Conservation (phyloP, 2,329 filamentous ascomycete genomes). For the Hypoxylon sp. region DNA sequence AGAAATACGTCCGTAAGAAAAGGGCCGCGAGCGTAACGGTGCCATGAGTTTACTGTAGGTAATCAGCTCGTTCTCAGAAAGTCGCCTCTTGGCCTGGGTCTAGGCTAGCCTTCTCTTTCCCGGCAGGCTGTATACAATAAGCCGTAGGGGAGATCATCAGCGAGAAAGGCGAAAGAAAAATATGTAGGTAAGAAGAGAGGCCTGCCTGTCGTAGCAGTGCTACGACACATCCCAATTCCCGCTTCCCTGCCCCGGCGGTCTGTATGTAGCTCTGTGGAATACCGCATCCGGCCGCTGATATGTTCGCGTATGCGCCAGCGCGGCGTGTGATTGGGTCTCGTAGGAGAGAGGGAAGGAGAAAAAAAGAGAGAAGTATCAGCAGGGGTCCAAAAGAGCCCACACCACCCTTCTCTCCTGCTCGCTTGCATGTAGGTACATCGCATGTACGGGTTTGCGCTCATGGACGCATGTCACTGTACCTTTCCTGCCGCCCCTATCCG, state of each 20-base stretch:
- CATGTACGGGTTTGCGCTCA: too few species aligned
- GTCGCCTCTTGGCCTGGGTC: too few species aligned
- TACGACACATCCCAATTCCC: conserved; percentile 5
- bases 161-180: neutral
- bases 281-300: conserved; percentile 24
- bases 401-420: neutral
- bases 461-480: conserved; percentile 1
- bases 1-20: conserved; percentile 15
- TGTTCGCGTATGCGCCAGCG: conserved; percentile 2
- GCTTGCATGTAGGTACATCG: conserved; percentile 1
- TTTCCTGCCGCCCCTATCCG: neutral
- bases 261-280: conserved; percentile 22
- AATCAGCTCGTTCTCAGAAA: neutral
- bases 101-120: neutral
- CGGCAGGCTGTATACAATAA: conserved; percentile 12
- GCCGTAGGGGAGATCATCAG: neutral
- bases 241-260: conserved; percentile 1
- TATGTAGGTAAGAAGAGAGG: neutral
- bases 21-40: neutral
- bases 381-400: conserved; percentile 10
- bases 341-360: too few species aligned
- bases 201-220: conserved; percentile 3
- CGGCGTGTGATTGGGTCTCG: conserved; percentile 16
- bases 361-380: too few species aligned
- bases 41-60: conserved; percentile 13